Percentiles rank a stretch among this genome's conserved stretches.
Evolutionary conservation across 441 rosid genomes (phyloP).

Genomic region (Biscutella auriculata): DNA sequence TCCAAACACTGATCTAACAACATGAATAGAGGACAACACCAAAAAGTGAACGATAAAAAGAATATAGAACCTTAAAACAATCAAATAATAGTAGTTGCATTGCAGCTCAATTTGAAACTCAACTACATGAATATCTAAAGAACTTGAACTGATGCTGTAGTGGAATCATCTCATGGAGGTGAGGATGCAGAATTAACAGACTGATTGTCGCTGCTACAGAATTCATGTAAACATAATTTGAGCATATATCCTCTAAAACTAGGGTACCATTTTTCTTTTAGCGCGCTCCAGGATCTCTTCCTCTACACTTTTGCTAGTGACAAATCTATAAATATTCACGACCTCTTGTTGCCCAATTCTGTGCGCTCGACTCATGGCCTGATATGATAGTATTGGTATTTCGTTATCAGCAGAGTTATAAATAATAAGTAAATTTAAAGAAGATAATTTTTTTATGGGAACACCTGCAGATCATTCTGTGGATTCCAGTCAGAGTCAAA

Average conservation of each 20-base stretch:
- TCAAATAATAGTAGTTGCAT: background rate
- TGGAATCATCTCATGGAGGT: background rate
- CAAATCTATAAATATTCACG: slow-evolving; percentile 97
- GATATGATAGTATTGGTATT: slow-evolving; percentile 17
- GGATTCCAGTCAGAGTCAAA: slow-evolving; percentile 99
- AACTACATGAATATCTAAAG: background rate
- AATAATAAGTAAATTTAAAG: background rate
- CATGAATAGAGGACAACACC: background rate
- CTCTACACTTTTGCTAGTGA: slow-evolving; percentile 98
- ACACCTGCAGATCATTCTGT: slow-evolving; percentile 96
- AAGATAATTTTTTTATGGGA: background rate
- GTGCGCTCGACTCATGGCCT: slow-evolving; percentile 99
- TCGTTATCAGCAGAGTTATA: background rate
- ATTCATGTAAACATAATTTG: background rate
- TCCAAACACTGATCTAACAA: slow-evolving; percentile 1
- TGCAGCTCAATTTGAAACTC: background rate
- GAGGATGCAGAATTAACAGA: slow-evolving; percentile 6
- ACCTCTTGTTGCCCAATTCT: slow-evolving; percentile 99
- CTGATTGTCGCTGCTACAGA: background rate
- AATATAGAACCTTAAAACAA: background rate
- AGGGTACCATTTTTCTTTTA: slow-evolving; percentile 88
- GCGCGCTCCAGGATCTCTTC: slow-evolving; percentile 99
- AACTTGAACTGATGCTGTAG: background rate
- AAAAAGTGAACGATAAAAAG: background rate
- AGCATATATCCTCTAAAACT: background rate